phyloP scores from a whole-genome alignment of 192 early-diverging fungal species.

The Thamnidium elegans region DNA sequence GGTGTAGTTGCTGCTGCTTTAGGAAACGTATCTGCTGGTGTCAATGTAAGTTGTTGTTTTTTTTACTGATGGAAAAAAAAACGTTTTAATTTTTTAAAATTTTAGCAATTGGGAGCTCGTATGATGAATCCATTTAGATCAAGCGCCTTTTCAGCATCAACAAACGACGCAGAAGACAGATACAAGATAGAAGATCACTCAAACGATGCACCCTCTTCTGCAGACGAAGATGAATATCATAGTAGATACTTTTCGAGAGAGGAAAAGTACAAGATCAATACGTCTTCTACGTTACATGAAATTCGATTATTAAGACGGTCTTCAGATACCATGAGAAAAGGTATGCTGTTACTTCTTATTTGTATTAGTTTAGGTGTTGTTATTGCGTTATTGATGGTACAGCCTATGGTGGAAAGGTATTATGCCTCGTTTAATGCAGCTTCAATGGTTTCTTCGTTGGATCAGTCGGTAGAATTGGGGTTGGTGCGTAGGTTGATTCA shows the following conservation, averaged over 20 bases:
- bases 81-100: not conserved
- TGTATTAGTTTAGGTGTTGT: constrained; percentile 12
- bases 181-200: not conserved
- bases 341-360: constrained; percentile 4
- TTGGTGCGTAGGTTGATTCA: constrained; percentile 1
- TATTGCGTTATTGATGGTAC: constrained; percentile 12
- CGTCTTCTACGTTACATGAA: not conserved
- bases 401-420: constrained; percentile 6
- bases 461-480: not conserved
- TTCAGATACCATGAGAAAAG: constrained; percentile 12
- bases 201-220: not conserved
- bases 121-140: constrained; percentile 12
- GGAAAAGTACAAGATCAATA: not conserved
- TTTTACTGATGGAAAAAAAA: not conserved
- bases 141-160: not conserved
- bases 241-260: not conserved
- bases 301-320: constrained; percentile 6
- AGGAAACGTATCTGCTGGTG: constrained; percentile 12
- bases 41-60: constrained; percentile 15
- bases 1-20: constrained; percentile 16
- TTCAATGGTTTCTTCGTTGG: not conserved
- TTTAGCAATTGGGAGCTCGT: constrained; percentile 8
- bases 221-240: not conserved
- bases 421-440: not conserved
- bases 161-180: not conserved